phyloP scores from a whole-genome alignment of 768 basidiomycete genomes.

The Suillus paluster region DNA sequence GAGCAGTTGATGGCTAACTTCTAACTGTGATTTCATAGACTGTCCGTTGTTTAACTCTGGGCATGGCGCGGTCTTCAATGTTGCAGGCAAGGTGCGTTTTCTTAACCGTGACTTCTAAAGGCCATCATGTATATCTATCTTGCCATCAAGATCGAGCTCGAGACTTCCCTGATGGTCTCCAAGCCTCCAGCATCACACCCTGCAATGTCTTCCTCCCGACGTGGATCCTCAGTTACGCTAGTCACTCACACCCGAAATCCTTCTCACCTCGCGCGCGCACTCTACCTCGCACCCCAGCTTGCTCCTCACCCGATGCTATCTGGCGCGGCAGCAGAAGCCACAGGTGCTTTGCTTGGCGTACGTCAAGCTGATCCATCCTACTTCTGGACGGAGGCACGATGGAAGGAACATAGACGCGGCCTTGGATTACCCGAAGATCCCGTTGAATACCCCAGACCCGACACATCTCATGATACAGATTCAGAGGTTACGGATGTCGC shows the following conservation, averaged over 20 bases:
- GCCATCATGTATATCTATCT: conserved; percentile 6
- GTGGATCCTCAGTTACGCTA: conserved; percentile 68
- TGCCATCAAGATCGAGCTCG: conserved; percentile 72
- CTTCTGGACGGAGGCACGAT: conserved; percentile 75
- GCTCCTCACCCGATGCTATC: conserved; percentile 75
- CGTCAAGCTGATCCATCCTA: conserved; percentile 74
- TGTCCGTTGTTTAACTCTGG: conserved; percentile 79
- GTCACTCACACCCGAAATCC: conserved; percentile 74
- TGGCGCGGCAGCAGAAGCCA: conserved; percentile 61
- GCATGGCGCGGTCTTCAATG: conserved; percentile 84
- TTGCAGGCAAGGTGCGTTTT: conserved; percentile 68
- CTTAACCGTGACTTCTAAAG: background rate
- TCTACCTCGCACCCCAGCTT: conserved; percentile 70
- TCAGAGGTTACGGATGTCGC: conserved; percentile 20
- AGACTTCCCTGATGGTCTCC: conserved; percentile 81
- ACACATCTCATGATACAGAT: conserved; percentile 23
- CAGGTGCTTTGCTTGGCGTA: conserved; percentile 59
- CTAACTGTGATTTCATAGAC: conserved; percentile 45
- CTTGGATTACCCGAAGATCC: conserved; percentile 76
- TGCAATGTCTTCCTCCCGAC: conserved; percentile 57
- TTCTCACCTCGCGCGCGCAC: conserved; percentile 65
- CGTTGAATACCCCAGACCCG: conserved; percentile 36
- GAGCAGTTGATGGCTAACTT: background rate
- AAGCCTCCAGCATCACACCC: conserved; percentile 72
- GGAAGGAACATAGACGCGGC: conserved; percentile 77